Percentiles rank a stretch among this genome's conserved stretches.
Conservation (phyloP, 2,329 filamentous ascomycete species). For the Chaetomiaceae sp. region DNA sequence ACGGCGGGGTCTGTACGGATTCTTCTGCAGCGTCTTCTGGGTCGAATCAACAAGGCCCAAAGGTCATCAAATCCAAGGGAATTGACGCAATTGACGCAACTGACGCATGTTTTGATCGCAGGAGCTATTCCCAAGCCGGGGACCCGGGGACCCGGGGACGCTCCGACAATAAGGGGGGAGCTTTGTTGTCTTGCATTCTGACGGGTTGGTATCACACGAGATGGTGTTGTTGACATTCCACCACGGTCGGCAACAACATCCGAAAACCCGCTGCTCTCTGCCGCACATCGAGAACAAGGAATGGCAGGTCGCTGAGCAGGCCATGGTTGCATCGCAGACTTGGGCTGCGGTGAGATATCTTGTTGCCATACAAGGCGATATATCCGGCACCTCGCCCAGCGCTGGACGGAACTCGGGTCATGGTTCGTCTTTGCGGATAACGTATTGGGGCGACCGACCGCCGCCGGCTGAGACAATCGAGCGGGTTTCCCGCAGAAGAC, state of each 20-base stretch:
- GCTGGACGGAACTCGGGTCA: background rate
- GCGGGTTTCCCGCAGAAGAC: background rate
- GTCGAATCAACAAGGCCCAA: background rate
- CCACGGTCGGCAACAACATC: too few species aligned
- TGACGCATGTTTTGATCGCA: background rate
- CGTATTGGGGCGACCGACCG: too few species aligned
- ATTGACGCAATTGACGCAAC: conserved; percentile 10
- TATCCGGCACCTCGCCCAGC: too few species aligned
- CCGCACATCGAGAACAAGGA: background rate
- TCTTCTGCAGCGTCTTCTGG: conserved; percentile 14
- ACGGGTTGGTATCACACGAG: background rate
- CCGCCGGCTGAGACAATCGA: background rate
- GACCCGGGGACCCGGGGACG: background rate
- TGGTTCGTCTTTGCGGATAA: background rate
- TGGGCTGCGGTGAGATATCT: background rate
- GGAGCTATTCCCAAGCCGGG: background rate
- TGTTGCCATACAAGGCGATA: background rate
- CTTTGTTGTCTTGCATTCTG: too few species aligned
- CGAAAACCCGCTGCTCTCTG: too few species aligned
- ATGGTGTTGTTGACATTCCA: background rate
- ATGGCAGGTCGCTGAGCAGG: background rate
- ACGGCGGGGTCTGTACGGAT: background rate
- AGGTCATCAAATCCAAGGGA: too few species aligned
- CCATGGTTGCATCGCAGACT: background rate
- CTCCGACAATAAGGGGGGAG: background rate